These are phyloP conservation scores for Penicillium waksmanii DNA, from an alignment of 495 filamentous ascomycete species.

Conservation along the genomic window DNA sequence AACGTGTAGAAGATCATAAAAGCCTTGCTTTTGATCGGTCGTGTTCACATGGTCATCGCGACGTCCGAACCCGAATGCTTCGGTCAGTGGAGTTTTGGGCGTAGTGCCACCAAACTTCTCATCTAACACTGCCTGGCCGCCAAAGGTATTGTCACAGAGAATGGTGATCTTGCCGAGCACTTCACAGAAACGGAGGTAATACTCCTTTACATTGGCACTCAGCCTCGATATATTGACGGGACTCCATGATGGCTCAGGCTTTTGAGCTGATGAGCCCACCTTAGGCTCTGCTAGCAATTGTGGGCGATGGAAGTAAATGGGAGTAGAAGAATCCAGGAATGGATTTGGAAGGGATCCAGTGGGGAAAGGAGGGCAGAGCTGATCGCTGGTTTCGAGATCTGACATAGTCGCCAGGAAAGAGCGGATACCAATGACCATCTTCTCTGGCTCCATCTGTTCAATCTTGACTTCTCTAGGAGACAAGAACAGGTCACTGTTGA, in stretches of 20 bases:
- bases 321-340: constrained; percentile 42
- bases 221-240: constrained; percentile 77
- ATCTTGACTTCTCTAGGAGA: constrained; percentile 79
- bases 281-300: constrained; percentile 46
- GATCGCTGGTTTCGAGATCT: constrained; percentile 86
- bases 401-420: constrained; percentile 90
- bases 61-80: constrained; percentile 87
- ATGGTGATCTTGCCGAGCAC: constrained; percentile 94
- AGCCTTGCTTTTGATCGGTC: constrained; percentile 87
- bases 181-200: constrained; percentile 89
- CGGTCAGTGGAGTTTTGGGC: constrained; percentile 90
- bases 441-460: constrained; percentile 93
- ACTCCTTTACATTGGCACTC: constrained; percentile 74
- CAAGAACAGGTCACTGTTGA: constrained; percentile 85
- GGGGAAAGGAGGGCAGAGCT: constrained; percentile 82
- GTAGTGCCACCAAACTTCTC: constrained; percentile 88
- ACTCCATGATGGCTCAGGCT: constrained; percentile 47
- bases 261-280: constrained; percentile 40
- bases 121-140: constrained; percentile 91
- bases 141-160: constrained; percentile 94
- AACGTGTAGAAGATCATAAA: constrained; percentile 93
- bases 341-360: constrained; percentile 50
- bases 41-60: constrained; percentile 76
- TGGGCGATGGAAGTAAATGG: constrained; percentile 40
- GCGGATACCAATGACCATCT: constrained; percentile 93